These are phyloP conservation scores for Blastobotrys robertii DNA, from an alignment of 805 yeast genomes.

Conservation along the genomic window DNA sequence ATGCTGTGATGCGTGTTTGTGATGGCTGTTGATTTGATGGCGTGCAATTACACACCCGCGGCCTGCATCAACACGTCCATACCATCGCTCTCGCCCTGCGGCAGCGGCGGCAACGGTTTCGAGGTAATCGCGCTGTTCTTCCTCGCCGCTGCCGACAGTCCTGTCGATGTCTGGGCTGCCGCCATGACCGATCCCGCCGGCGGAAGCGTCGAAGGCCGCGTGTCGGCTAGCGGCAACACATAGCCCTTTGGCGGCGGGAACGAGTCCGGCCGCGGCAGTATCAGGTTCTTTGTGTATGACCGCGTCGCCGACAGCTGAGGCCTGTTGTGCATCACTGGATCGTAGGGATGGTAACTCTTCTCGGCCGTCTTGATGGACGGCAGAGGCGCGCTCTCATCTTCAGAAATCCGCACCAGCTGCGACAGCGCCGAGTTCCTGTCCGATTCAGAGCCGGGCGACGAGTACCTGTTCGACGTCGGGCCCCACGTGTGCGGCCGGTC, in stretches of 20 bases:
- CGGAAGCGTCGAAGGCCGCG: conserved; percentile 17
- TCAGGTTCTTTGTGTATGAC: conserved; percentile 22
- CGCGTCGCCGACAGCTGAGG: conserved; percentile 20
- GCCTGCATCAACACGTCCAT: conserved; percentile 24
- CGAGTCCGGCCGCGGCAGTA: conserved; percentile 22
- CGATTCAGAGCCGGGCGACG: conserved; percentile 12
- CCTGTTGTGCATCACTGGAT: neutral
- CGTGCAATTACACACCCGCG: conserved; percentile 22
- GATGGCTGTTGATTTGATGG: no score
- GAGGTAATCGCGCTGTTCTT: conserved; percentile 6
- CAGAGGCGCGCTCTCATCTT: conserved; percentile 8
- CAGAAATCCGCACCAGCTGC: conserved; percentile 17
- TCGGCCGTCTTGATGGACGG: neutral
- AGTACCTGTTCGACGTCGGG: conserved; percentile 17
- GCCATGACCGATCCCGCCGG: conserved; percentile 15
- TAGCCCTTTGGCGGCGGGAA: conserved; percentile 20
- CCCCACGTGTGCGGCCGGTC: conserved; percentile 25
- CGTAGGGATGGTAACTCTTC: no score
- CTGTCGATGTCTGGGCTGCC: conserved; percentile 3
- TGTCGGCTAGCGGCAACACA: conserved; percentile 19
- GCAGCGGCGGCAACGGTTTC: conserved; percentile 21
- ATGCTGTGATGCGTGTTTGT: no score
- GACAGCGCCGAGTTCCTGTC: conserved; percentile 17
- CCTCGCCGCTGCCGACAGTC: conserved; percentile 4
- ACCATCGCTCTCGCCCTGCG: conserved; percentile 12